Evolutionary conservation across 176 grass and related monocot species (phyloP), one percentile per base, ranked within the genome.

Genomic region (Raddia distichophylla): DNA sequence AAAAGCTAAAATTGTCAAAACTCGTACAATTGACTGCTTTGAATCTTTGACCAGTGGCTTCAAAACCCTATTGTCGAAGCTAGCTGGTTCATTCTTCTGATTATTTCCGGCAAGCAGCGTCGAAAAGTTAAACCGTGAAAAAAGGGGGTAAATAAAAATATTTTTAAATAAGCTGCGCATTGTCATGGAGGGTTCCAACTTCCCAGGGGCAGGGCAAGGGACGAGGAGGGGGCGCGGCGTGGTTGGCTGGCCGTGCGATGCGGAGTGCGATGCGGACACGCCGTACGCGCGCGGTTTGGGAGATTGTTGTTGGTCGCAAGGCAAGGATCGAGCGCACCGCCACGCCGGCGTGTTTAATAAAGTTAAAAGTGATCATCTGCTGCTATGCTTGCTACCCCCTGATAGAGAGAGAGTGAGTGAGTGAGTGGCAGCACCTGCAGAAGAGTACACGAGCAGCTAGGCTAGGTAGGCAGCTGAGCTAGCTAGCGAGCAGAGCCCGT

Each of bases 331-430:
- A 40, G 4, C 67, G 22, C 22, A 42, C 37, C 37, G 37, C 37
- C 37, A 40, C 11, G 7, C 20, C 34, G 34, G 35, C 49, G 71
- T 66, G 71, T 66, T 79, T 62, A 64, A 85, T 62, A 64, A 85
- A 78, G 47, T 15, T 85, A 73, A 85, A 85, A 79, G 75, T 33
- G n/a, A 56, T 53, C 32, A 44, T 5, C 75, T 10, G 66, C 73
- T 71, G 64, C 15, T 42, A 45, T 55, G 27, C 64, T 27, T 12
- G 73, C 9, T 37, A 33, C 64, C 10, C 18, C 9, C 14, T n/a
- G 51, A 8, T 9, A 52, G 53, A 32, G 27, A 61, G 34, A 45
- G 27, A 5, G 48, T 20, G 40, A 4, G 40, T 2, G 4, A 12
- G 37, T 18, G 64, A 42, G 63, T 17, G 64, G 18, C 27, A 27